Percentiles rank a stretch among this genome's conserved stretches.
Conservation (phyloP, 495 filamentous ascomycete genomes). For the Penicillium riverlandense region DNA sequence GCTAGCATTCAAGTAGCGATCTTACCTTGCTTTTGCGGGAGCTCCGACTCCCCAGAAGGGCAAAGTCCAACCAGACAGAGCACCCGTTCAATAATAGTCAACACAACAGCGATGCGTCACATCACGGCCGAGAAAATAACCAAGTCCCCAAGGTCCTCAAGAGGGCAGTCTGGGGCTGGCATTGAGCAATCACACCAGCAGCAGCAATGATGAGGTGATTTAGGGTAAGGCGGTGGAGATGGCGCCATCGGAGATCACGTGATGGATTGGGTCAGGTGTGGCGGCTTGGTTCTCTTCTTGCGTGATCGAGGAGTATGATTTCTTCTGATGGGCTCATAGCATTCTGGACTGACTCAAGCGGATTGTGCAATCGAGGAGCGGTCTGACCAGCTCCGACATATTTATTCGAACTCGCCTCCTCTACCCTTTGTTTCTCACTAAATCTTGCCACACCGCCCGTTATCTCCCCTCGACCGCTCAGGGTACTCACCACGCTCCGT, state of each 20-base stretch:
- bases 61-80: too few relatives aligned
- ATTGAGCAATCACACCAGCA: not conserved
- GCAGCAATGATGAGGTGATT: not conserved
- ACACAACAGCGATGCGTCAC: too few relatives aligned
- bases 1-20: too few relatives aligned
- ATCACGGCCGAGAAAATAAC: too few relatives aligned
- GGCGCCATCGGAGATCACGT: conserved; percentile 5
- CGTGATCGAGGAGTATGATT: conserved; percentile 7
- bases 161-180: not conserved
- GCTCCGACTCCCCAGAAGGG: too few relatives aligned
- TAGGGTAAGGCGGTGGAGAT: not conserved
- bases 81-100: too few relatives aligned
- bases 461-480: not conserved
- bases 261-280: not conserved
- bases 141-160: too few relatives aligned
- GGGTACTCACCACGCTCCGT: not conserved
- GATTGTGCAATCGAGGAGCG: conserved; percentile 3
- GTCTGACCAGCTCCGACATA: too few relatives aligned
- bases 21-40: too few relatives aligned
- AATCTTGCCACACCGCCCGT: not conserved
- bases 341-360: not conserved
- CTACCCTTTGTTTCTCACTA: not conserved
- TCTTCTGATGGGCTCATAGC: conserved; percentile 1
- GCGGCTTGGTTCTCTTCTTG: not conserved
- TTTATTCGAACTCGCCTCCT: conserved; percentile 1